Evolutionary conservation across 2,329 filamentous ascomycete species (phyloP), one percentile per base, ranked within the genome.

Genomic region (Aspergillus arachidicola): DNA sequence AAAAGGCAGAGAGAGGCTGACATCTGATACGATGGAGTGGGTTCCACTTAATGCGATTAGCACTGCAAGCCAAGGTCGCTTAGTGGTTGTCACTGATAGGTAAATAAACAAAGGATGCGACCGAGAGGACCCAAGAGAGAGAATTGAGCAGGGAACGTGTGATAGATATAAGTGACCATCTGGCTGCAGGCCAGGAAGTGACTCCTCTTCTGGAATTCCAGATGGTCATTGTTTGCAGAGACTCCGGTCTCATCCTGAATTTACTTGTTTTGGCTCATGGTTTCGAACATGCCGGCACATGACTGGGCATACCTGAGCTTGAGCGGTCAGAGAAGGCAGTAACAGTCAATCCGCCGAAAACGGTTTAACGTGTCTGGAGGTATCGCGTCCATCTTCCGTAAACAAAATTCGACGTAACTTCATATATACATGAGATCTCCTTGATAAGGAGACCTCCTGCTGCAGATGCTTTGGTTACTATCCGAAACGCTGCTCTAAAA

Each of bases 81-180:
- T 45, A 55, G 32, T 55, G 51, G 38, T 41, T 55, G 32, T 34
- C 7, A 26, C 21, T 38, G 34, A 26, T 23, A 26, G 36, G 38
- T 57, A 60, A 57, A 63, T 58, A 63, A 63, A 63, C 58, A 63
- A 50, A 55, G 3, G 43, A 23, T 28, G 36, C 57, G 38, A 55
- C 50, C 21, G 9, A 55, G 38, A 30, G 38, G 41, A 14, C 30
- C n/a, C 26, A 21, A 21, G 9, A 30, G n/a, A 32, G 32, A 51
- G 23, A 28, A 28, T 26, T 48, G 45, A 48, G 28, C 45, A 21
- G 23, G 23, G 6, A 26, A 10, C 5, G 11, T 7, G 12, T 2
- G 21, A 48, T 12, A 6, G 23, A 48, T 26, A 48, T 26, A 26
- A 48, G 19, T 26, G 23, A 28, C 45, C 43, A 9, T 14, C n/a